Base-by-base conservation (phyloP, 2,329 filamentous ascomycete species). In the Diaporthe australafricana region DNA sequence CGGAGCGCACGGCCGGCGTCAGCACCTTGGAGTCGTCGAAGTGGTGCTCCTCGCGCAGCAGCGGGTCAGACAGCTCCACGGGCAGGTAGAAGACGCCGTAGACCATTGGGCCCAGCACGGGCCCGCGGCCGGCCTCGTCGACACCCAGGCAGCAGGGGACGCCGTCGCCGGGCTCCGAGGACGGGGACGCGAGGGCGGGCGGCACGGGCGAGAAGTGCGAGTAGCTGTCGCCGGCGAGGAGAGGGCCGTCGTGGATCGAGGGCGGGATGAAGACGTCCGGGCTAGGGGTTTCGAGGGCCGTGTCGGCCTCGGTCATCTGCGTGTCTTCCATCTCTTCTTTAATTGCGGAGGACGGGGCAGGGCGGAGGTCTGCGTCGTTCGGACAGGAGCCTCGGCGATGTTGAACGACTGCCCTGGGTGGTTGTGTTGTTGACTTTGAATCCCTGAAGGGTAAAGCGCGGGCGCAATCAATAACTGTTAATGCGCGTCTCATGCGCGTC, bases 21-120 rank as follows among this genome's bases (percentile, higher is more conserved):
- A 98, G 90, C 6, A 95, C 94, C 84, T 98, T 98, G 80, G 93
- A 97, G 86, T 98, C 96, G 86, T 98, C 93, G 83, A 98, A 98
- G 85, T 92, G 93, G 84, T 98, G 92, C 5, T 91, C 90, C 45
- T 89, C 83, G 66, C 94, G 92, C 27, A 98, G 91, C 35, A 98
- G 90, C 1, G 92, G 88, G 79, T 92, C 91, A 32, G 92, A 89
- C 35, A 91, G 85, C 0, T 90, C 87, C 2, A 94, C 82, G 66
- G 97, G 97, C 75, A 97, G 93, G 84, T 89, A 91, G 84, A 92
- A 92, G 77, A 91, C 85, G 75, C 87, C 89, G 84, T 93, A 93
- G 77, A 93, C 90, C 91, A 93, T 92, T 77, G 86, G 92, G 76
- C 94, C 96, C 16, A 98, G 89, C n/a, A 98, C 96, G 30, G 96